Base-by-base conservation (phyloP, 257 asterid genomes). In the Solanum acaule region DNA sequence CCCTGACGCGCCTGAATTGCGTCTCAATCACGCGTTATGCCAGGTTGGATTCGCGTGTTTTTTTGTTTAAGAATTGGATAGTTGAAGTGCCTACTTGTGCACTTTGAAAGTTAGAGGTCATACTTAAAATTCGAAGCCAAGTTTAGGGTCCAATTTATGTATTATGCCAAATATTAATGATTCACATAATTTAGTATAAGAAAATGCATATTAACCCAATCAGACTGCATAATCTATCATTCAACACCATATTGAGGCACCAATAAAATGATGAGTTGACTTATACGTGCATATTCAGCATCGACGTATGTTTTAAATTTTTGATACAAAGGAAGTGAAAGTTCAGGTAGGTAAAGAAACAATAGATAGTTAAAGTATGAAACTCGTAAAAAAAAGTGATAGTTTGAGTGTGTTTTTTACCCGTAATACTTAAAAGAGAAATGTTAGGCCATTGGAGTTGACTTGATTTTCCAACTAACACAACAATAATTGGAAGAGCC, bases 401-500 rank as follows among this genome's bases (percentile, higher is more conserved):
- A n/a, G 8, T n/a, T 63, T 65, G 1, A 2, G 3, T 34, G 1
- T 65, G 0, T 65, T 2, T 65, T 63, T 65, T 0, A 65, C 3
- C 2, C 3, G 14, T 5, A 25, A 65, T 18, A 22, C 33, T 25
- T n/a, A 0, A 63, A 63, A 72, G n/a, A 52, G 3, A 72, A 72
- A 72, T 77, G 23, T n/a, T 77, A 38, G 23, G 61, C 11, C 25
- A 44, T 81, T 81, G 40, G 27, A 16, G 85, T 46, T 81, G 85
- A 46, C 85, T 81, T 81, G 85, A 46, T 46, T 44, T 46, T 81
- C 85, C 83, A 42, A 67, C 88, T 86, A 86, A 86, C 83, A 42
- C 88, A 86, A 86, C 68, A 86, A 86, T 70, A 73, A 86, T 86
- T 86, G 40, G 88, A 73, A 42, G 83, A 86, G 76, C 82, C 25